A percentile compares a stretch with the other conserved stretches of the same genome.
Evolutionary conservation across 768 basidiomycete genomes (phyloP).

Genomic region (Tylopilus subfusipes): DNA sequence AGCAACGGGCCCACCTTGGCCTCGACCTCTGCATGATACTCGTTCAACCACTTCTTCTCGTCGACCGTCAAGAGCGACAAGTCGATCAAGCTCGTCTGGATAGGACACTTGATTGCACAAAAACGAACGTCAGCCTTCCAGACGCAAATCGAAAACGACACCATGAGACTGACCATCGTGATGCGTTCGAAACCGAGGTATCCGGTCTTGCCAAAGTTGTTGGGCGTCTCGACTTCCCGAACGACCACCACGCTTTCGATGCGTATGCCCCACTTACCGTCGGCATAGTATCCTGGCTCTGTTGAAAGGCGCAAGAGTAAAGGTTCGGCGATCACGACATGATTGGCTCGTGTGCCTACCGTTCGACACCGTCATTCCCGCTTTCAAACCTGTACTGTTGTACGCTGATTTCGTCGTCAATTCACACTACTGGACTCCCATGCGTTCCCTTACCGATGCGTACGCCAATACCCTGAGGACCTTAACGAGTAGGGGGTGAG

Average conservation of each 20-base stretch:
- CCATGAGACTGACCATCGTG: conserved; percentile 64
- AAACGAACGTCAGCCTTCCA: not conserved
- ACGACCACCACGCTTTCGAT: conserved; percentile 90
- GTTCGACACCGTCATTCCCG: conserved; percentile 90
- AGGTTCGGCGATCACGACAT: not conserved
- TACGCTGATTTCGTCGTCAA: conserved; percentile 41
- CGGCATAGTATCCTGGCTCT: conserved; percentile 92
- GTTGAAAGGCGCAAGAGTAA: not conserved
- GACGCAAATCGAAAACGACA: not conserved
- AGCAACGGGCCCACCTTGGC: conserved; percentile 58
- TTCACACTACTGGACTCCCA: not conserved
- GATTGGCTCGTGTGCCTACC: conserved; percentile 31
- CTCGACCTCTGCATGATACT: conserved; percentile 71
- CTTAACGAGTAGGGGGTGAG: conserved; percentile 27
- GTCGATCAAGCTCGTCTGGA: conserved; percentile 82
- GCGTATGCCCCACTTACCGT: conserved; percentile 88
- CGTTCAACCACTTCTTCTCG: conserved; percentile 83
- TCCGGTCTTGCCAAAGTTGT: conserved; percentile 77
- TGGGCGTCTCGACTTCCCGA: conserved; percentile 61
- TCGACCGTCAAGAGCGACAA: conserved; percentile 50
- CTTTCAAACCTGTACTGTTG: conserved; percentile 68
- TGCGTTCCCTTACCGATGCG: conserved; percentile 32
- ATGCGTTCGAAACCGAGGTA: conserved; percentile 84
- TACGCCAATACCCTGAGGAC: conserved; percentile 53
- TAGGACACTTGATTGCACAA: conserved; percentile 54